Conservation (phyloP, 768 basidiomycete genomes). For the Nidularia sp. region DNA sequence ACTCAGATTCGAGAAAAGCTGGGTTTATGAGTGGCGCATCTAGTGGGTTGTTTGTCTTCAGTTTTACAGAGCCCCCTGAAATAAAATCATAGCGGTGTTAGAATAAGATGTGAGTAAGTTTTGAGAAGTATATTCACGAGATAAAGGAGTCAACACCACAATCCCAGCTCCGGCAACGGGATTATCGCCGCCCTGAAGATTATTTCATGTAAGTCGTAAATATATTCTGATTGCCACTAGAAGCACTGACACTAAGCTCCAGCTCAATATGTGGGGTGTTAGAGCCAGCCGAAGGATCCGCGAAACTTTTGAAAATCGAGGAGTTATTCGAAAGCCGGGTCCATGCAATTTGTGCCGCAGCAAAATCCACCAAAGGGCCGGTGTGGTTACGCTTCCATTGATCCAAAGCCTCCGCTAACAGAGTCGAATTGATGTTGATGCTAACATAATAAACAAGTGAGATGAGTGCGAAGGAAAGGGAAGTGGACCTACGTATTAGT, state of each 20-base stretch:
- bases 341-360: constrained; percentile 17
- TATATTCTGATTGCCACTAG: too few species aligned
- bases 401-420: constrained; percentile 14
- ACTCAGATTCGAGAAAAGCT: constrained; percentile 27
- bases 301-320: constrained; percentile 10
- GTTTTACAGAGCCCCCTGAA: constrained; percentile 21
- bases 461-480: background rate
- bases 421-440: constrained; percentile 14
- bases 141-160: background rate
- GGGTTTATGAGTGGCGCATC: constrained; percentile 42
- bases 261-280: constrained; percentile 19
- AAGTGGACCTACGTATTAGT: constrained; percentile 15
- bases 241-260: constrained; percentile 2
- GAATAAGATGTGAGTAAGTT: background rate
- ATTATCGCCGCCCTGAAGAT: background rate
- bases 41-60: constrained; percentile 39
- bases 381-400: constrained; percentile 15
- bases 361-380: constrained; percentile 14
- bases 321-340: constrained; percentile 16
- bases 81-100: background rate
- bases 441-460: constrained; percentile 4
- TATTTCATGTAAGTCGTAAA: too few species aligned
- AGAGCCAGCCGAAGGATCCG: constrained; percentile 18
- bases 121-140: background rate
- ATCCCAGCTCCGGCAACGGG: background rate